Evolutionary conservation across 805 yeast species (phyloP).

Genomic region (Brettanomyces sp.): DNA sequence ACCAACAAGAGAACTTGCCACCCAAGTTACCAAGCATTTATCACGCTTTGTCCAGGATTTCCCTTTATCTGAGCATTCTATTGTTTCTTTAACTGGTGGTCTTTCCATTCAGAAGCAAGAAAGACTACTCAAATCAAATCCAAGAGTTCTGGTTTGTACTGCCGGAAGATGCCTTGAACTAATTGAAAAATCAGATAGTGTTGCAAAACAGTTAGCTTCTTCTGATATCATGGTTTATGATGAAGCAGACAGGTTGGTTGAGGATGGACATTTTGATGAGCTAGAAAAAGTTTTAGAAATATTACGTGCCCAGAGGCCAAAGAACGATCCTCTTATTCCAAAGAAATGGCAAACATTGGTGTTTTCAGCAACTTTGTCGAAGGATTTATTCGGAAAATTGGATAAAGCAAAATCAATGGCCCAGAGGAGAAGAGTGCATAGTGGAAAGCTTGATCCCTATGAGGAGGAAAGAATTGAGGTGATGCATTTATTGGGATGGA

Average conservation of each 20-base stretch:
- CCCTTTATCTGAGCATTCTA: slow-evolving; percentile 37
- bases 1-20: slow-evolving; percentile 95
- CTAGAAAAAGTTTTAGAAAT: slow-evolving; percentile 71
- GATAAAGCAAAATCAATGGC: slow-evolving; percentile 27
- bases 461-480: slow-evolving; percentile 44
- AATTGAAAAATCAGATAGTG: slow-evolving; percentile 49
- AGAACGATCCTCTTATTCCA: slow-evolving; percentile 24
- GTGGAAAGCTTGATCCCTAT: slow-evolving; percentile 25
- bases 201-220: slow-evolving; percentile 32
- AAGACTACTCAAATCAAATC: slow-evolving; percentile 61
- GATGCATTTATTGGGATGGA: slow-evolving; percentile 52
- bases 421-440: slow-evolving; percentile 17
- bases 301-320: slow-evolving; percentile 42
- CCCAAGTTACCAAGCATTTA: slow-evolving; percentile 82
- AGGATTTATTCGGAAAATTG: slow-evolving; percentile 72
- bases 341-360: slow-evolving; percentile 70
- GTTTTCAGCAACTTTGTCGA: slow-evolving; percentile 90
- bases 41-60: slow-evolving; percentile 42
- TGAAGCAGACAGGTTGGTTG: slow-evolving; percentile 92
- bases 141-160: slow-evolving; percentile 83
- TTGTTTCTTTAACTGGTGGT: slow-evolving; percentile 88
- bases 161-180: slow-evolving; percentile 89
- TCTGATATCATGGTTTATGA: slow-evolving; percentile 62
- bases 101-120: slow-evolving; percentile 89
- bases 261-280: slow-evolving; percentile 95